Conservation (phyloP, 2,329 filamentous ascomycete genomes). For the Xylariomycetidae sp. region DNA sequence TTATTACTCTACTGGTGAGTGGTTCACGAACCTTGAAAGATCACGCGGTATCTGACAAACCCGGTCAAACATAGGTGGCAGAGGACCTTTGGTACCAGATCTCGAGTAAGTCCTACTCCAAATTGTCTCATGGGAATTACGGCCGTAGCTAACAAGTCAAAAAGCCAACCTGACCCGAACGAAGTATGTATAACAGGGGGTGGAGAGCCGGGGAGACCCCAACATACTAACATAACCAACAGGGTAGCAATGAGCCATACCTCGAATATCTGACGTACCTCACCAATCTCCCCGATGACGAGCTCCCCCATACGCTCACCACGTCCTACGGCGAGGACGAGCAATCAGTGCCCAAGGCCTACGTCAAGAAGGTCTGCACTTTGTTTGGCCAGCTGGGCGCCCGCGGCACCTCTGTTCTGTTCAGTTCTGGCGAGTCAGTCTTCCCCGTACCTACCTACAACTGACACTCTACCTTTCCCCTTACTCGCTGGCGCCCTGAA, state of each 20-base stretch:
- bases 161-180: constrained; percentile 16
- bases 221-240: no score
- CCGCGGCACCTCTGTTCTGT: constrained; percentile 22
- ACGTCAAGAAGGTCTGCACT: constrained; percentile 22
- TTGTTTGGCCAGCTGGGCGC: constrained; percentile 23
- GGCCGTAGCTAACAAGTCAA: no score
- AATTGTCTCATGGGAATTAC: no score
- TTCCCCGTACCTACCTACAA: background rate
- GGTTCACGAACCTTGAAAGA: no score
- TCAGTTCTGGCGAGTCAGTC: constrained; percentile 24
- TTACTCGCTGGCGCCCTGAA: no score
- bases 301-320: constrained; percentile 22
- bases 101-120: constrained; percentile 33
- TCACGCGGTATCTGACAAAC: no score
- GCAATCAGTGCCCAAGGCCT: constrained; percentile 19
- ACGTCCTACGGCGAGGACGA: constrained; percentile 22
- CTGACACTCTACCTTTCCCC: background rate
- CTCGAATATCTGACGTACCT: constrained; percentile 24
- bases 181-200: constrained; percentile 15
- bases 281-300: constrained; percentile 14
- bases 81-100: constrained; percentile 46
- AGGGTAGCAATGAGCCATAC: constrained; percentile 17
- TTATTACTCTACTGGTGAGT: constrained; percentile 53
- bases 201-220: constrained; percentile 37
- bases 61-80: no score